phyloP scores from a whole-genome alignment of 1,284 basidiomycete species.

The Microbotryum silenes-acaulis region DNA sequence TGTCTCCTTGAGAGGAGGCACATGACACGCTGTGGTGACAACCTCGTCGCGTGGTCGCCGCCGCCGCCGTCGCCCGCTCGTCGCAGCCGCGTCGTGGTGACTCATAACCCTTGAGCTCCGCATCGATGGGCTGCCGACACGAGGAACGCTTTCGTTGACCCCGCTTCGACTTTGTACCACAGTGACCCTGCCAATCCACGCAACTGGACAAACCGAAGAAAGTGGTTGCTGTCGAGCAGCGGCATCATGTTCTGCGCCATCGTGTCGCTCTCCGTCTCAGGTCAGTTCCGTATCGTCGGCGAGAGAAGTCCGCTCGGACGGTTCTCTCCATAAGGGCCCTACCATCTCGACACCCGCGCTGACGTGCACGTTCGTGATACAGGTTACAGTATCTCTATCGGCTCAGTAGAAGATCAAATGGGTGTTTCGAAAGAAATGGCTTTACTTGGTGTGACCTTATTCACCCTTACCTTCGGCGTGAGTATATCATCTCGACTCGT shows the following conservation, averaged over 20 bases:
- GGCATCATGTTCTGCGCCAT: constrained; percentile 25
- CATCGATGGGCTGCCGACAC: too few species aligned
- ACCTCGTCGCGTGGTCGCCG: too few species aligned
- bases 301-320: neutral
- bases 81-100: too few species aligned
- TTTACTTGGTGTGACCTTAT: constrained; percentile 15
- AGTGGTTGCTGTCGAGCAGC: constrained; percentile 21
- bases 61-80: neutral
- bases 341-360: neutral
- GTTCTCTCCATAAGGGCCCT: neutral
- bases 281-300: constrained; percentile 4
- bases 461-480: constrained; percentile 26
- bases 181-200: constrained; percentile 30
- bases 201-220: constrained; percentile 24
- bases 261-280: constrained; percentile 20
- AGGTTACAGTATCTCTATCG: constrained; percentile 4
- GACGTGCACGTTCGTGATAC: too few species aligned
- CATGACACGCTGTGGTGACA: too few species aligned
- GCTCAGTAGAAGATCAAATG: constrained; percentile 4
- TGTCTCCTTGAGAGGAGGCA: too few species aligned
- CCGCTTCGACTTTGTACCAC: neutral
- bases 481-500: neutral
- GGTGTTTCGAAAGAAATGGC: constrained; percentile 1
- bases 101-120: neutral
- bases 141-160: too few species aligned